Evolutionary conservation across 352 stramenopile genomes (phyloP).

Genomic region (Globisporangium paddicum): DNA sequence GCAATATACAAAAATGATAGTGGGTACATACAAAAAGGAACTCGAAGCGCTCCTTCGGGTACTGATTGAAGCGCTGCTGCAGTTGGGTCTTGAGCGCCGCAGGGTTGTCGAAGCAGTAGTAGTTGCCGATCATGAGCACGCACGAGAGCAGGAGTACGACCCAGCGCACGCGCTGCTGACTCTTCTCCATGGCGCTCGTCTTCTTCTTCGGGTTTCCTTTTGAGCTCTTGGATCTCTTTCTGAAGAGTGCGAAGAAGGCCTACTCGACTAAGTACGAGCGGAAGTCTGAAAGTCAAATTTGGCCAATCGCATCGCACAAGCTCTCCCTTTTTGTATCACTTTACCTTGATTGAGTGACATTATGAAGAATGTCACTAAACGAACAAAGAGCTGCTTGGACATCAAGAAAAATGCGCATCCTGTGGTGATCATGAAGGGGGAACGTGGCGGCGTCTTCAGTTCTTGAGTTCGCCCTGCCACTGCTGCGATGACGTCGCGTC

Average conservation of each 20-base stretch:
- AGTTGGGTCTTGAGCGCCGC: constrained; percentile 85
- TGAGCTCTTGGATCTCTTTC: constrained; percentile 1
- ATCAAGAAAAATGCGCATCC: constrained; percentile 6
- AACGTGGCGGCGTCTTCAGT: background rate
- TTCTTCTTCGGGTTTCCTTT: background rate
- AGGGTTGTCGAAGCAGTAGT: constrained; percentile 91
- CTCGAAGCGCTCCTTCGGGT: constrained; percentile 73
- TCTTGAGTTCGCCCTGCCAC: background rate
- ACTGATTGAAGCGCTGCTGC: constrained; percentile 77
- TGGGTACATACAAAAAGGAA: constrained; percentile 63
- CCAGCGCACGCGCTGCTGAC: constrained; percentile 70
- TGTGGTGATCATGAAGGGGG: background rate
- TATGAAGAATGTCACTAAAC: background rate
- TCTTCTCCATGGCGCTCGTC: constrained; percentile 53
- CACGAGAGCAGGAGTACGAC: constrained; percentile 85
- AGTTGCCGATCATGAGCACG: constrained; percentile 87
- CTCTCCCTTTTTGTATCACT: too few relatives aligned
- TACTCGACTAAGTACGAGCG: background rate
- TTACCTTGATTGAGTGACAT: background rate
- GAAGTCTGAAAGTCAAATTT: too few relatives aligned
- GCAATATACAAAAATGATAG: background rate
- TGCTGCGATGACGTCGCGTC: background rate
- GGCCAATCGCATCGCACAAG: background rate
- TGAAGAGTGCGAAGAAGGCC: background rate
- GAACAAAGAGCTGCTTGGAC: background rate